phyloP scores from a whole-genome alignment of 345 rosid species.

The Heritiera littoralis region DNA sequence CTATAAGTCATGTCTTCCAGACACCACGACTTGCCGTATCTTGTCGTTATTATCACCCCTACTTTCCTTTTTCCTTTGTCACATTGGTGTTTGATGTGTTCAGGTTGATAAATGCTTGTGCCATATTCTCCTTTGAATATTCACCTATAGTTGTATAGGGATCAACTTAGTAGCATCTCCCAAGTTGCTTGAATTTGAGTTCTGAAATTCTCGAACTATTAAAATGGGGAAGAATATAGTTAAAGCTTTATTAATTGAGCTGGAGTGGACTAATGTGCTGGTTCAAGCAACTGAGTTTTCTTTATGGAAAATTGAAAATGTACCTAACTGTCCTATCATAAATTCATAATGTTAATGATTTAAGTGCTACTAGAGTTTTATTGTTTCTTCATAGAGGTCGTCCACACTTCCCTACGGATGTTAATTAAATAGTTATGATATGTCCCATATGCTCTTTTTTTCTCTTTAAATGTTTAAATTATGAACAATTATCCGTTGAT shows the following conservation, averaged over 20 bases:
- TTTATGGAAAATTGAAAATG: not conserved
- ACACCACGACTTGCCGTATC: not conserved
- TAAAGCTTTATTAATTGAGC: too few relatives aligned
- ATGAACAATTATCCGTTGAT: not conserved
- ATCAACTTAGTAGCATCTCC: not conserved
- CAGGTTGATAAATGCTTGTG: not conserved
- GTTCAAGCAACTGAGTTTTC: not conserved
- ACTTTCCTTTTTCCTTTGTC: not conserved
- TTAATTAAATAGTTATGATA: not conserved
- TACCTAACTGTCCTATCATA: not conserved
- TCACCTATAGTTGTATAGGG: not conserved
- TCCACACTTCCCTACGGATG: not conserved
- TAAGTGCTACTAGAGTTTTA: not conserved
- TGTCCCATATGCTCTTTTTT: not conserved
- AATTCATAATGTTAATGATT: not conserved
- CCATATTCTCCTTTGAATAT: not conserved
- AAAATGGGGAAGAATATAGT: not conserved
- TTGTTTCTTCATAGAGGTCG: not conserved
- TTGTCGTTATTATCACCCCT: not conserved
- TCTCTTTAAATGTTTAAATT: not conserved
- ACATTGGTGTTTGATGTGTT: not conserved
- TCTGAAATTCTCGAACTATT: not conserved
- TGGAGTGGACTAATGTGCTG: too few relatives aligned
- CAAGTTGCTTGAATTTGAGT: conserved; percentile 8
- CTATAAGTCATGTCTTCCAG: not conserved